Evolutionary conservation across 805 yeast species (phyloP).

Genomic region (Cyberlindnera japonica): DNA sequence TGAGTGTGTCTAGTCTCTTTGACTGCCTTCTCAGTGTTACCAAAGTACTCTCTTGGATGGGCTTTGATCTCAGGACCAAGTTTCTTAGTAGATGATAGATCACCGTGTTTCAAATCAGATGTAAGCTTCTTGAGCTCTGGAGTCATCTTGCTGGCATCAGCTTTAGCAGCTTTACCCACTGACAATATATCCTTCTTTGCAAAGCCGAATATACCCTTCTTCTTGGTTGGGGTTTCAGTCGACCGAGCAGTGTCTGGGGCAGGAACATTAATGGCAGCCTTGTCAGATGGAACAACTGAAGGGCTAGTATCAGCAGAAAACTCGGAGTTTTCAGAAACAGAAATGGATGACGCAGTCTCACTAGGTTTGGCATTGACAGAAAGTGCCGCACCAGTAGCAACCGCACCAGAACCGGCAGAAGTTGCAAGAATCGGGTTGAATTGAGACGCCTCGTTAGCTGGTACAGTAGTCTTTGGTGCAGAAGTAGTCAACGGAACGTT

Average conservation of each 20-base stretch:
- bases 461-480: background rate
- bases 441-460: too few species aligned
- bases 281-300: conserved; percentile 10
- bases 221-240: conserved; percentile 5
- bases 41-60: conserved; percentile 11
- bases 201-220: conserved; percentile 10
- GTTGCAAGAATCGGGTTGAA: too few species aligned
- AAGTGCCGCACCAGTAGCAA: conserved; percentile 10
- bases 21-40: conserved; percentile 9
- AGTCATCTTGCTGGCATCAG: conserved; percentile 9
- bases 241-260: conserved; percentile 6
- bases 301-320: background rate
- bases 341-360: conserved; percentile 1
- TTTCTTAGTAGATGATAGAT: conserved; percentile 11
- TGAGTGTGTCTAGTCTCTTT: background rate
- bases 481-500: too few species aligned
- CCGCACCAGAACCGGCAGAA: conserved; percentile 8
- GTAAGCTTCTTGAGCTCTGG: conserved; percentile 26
- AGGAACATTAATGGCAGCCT: conserved; percentile 8
- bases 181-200: conserved; percentile 9
- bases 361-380: conserved; percentile 5
- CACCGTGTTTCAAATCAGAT: conserved; percentile 10
- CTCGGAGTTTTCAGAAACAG: background rate
- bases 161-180: conserved; percentile 12
- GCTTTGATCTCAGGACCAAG: conserved; percentile 9